Evolutionary conservation across 1,139 yeast genomes (phyloP), one percentile per base, ranked within the genome.

Genomic region (Lodderomyces parapsilosis): DNA sequence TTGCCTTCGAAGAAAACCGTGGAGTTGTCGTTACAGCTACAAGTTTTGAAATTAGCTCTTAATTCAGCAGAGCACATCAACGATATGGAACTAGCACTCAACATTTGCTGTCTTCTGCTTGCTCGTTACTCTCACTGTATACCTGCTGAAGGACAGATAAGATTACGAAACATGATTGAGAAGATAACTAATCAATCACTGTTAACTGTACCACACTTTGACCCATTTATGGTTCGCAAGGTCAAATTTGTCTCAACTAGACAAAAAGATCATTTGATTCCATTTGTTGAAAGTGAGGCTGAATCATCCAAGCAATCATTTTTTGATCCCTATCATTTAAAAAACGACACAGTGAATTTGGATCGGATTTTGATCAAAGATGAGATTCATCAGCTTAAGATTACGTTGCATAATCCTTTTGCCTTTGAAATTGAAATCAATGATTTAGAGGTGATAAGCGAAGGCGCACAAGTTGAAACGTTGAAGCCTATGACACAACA

Each of bases 341-440:
- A 45, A 33, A 30, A 50, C 6, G 41, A 45, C 3, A 14, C 43
- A 0, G 41, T 55, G 4, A 60, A 59, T 39, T 59, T 58, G 25
- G 72, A 69, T 13, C 59, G 62, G 22, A 60, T 76, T 10, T 53
- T 83, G 13, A 78, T 83, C 2, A 76, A 74, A 47, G 82, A 78
- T 41, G 89, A 84, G 41, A 61, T 71, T 10, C 74, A 75, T 25
- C 81, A 76, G 49, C 63, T 85, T 24, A 62, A 69, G 15, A 66
- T 88, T 1, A 68, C 73, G 2, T 56, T 93, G 8, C 93, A 86
- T 55, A 93, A 93, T 56, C 96, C 96, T 2, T 89, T 81, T 63
- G 78, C 80, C 9, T 89, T 88, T 60, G 89, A 84, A 40, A 63
- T 91, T 9, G 84, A 81, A 37, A 66, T 93, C 3, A 68, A 69